Evolutionary conservation across 495 filamentous ascomycete species (phyloP).

Genomic region (Penicillium paxilli): DNA sequence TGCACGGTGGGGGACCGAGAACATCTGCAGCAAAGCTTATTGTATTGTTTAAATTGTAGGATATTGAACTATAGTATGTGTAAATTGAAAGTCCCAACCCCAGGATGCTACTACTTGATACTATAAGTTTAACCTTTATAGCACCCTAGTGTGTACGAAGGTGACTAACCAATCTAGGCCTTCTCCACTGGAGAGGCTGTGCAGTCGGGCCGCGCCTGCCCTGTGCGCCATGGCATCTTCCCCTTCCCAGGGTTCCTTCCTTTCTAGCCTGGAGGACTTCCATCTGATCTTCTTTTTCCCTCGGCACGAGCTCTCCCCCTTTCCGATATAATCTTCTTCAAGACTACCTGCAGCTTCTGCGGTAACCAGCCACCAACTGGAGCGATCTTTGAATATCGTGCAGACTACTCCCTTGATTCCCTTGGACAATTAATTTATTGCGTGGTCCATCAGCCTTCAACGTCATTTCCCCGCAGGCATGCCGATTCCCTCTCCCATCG

Average conservation of each 20-base stretch:
- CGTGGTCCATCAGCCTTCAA: background rate
- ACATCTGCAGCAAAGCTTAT: background rate
- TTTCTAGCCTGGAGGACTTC: background rate
- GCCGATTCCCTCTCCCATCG: background rate
- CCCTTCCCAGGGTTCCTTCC: background rate
- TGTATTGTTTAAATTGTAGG: background rate
- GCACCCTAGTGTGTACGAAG: too few species aligned
- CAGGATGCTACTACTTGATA: too few species aligned
- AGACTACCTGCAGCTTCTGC: too few species aligned
- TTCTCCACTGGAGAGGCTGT: background rate
- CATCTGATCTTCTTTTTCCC: background rate
- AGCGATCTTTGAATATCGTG: too few species aligned
- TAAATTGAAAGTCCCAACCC: too few species aligned
- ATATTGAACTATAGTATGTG: too few species aligned
- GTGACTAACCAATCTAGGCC: background rate
- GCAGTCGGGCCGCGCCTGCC: background rate
- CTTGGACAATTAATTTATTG: background rate
- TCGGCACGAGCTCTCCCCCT: too few species aligned
- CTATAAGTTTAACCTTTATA: too few species aligned
- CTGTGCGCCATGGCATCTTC: background rate
- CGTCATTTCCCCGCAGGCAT: slow-evolving; percentile 14
- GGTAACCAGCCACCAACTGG: too few species aligned
- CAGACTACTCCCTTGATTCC: too few species aligned
- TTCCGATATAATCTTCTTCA: too few species aligned
- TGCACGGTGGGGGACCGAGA: background rate